phyloP scores from a whole-genome alignment of 163 green algal species.

The Trebouxiophyceae sp. region DNA sequence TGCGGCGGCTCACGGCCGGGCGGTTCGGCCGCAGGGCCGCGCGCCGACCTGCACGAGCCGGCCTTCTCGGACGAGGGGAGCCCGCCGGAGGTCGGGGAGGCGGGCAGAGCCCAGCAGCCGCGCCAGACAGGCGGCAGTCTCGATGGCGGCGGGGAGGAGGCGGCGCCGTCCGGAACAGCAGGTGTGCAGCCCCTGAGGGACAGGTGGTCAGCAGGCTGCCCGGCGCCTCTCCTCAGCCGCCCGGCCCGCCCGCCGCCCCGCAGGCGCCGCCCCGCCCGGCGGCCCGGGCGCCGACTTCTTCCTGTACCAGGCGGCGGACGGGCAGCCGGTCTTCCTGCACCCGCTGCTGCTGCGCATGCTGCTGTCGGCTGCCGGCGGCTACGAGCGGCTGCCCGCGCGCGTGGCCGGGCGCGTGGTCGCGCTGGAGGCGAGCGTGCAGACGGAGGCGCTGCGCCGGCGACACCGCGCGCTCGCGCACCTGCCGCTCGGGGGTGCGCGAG shows the following conservation, averaged over 20 bases:
- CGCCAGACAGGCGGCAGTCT: too few species aligned
- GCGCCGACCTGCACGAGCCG: too few species aligned
- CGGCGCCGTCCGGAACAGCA: too few species aligned
- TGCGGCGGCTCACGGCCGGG: too few species aligned
- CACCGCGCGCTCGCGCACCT: conserved; percentile 56
- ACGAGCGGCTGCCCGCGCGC: conserved; percentile 1
- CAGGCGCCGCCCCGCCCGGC: background rate
- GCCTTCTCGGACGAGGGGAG: too few species aligned
- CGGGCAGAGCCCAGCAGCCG: too few species aligned
- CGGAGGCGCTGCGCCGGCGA: conserved; percentile 25
- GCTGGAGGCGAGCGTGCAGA: conserved; percentile 63
- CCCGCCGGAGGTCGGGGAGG: too few species aligned
- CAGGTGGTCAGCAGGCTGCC: conserved; percentile 2
- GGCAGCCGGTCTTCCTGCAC: conserved; percentile 70
- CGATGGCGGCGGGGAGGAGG: too few species aligned
- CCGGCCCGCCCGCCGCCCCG: too few species aligned
- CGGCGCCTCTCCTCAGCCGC: background rate
- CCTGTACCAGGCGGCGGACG: conserved; percentile 67
- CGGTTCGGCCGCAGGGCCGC: too few species aligned
- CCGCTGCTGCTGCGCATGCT: conserved; percentile 64
- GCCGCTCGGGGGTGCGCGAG: conserved; percentile 33
- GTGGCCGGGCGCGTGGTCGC: conserved; percentile 44
- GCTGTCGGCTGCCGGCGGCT: conserved; percentile 33
- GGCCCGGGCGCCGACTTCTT: conserved; percentile 30
- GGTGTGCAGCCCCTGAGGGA: background rate